phyloP scores from a whole-genome alignment of 208 protist species.

The Trypanosoma rangeli region DNA sequence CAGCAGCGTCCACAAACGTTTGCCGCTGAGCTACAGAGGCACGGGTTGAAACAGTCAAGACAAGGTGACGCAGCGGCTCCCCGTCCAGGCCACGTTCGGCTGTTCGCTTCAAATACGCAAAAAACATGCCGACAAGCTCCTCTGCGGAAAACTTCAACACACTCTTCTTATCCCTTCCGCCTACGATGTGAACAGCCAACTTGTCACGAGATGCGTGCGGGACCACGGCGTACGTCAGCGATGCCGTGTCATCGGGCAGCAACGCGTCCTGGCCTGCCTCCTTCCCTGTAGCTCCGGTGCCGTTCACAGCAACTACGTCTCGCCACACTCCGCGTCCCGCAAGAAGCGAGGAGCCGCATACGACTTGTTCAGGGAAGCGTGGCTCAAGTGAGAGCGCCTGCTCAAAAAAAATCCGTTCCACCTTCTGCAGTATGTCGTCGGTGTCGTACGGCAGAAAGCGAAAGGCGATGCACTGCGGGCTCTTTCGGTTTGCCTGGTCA shows the following conservation, averaged over 20 bases:
- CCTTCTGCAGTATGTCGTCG: constrained; percentile 14
- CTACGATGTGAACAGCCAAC: constrained; percentile 20
- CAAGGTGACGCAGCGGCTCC: constrained; percentile 51
- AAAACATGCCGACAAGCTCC: constrained; percentile 87
- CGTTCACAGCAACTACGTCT: background rate
- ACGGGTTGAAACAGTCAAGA: constrained; percentile 74
- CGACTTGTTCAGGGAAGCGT: constrained; percentile 71
- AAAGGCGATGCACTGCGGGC: constrained; percentile 85
- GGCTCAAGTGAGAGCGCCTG: constrained; percentile 72
- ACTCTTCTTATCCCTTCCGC: constrained; percentile 15
- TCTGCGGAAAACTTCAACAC: constrained; percentile 58
- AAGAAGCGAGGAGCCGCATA: constrained; percentile 60
- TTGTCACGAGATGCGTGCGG: constrained; percentile 20
- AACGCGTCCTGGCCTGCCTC: background rate
- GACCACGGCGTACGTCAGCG: constrained; percentile 17
- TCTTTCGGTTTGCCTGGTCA: constrained; percentile 93
- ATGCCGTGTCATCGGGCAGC: background rate
- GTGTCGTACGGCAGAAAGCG: constrained; percentile 39
- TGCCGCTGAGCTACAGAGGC: constrained; percentile 74
- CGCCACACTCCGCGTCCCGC: constrained; percentile 25
- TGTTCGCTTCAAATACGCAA: constrained; percentile 66
- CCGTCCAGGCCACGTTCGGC: constrained; percentile 45
- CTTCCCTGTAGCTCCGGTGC: background rate
- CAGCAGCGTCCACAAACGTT: constrained; percentile 86
- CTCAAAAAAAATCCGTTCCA: constrained; percentile 89